Conservation (phyloP, 1,139 yeast species). For the Saccharomyces hybrid region DNA sequence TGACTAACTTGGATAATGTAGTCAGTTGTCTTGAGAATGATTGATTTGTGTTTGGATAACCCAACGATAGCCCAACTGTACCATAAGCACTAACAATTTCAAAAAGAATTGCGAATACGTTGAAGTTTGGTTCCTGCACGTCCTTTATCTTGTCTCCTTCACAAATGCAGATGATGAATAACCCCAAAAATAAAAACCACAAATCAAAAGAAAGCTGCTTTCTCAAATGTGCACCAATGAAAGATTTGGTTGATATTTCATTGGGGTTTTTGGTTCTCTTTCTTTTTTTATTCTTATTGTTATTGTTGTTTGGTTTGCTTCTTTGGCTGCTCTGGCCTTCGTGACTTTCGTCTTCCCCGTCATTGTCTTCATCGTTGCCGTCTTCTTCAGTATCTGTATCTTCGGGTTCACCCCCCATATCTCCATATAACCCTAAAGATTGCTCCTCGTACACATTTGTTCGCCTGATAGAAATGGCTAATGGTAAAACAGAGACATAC, state of each 20-base stretch:
- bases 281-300: slow-evolving; percentile 2
- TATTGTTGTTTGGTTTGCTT: background rate
- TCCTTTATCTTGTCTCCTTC: slow-evolving; percentile 59
- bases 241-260: slow-evolving; percentile 38
- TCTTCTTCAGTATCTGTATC: too few relatives aligned
- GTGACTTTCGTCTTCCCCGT: too few relatives aligned
- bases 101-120: slow-evolving; percentile 72
- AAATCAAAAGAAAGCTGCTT: slow-evolving; percentile 89
- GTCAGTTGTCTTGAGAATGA: slow-evolving; percentile 71
- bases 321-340: slow-evolving; percentile 8
- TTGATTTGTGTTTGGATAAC: slow-evolving; percentile 59
- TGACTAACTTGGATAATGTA: slow-evolving; percentile 69
- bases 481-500: too few relatives aligned
- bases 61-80: slow-evolving; percentile 86
- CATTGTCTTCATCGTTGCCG: too few relatives aligned
- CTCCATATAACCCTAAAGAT: too few relatives aligned
- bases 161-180: slow-evolving; percentile 78
- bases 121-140: slow-evolving; percentile 43
- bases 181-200: slow-evolving; percentile 86
- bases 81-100: too few relatives aligned
- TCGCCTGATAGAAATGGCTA: too few relatives aligned
- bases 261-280: slow-evolving; percentile 4
- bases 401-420: too few relatives aligned
- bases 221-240: slow-evolving; percentile 81
- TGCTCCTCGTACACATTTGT: too few relatives aligned